Conservation (phyloP, 495 filamentous ascomycete species). For the Aspergillus nanangensis region DNA sequence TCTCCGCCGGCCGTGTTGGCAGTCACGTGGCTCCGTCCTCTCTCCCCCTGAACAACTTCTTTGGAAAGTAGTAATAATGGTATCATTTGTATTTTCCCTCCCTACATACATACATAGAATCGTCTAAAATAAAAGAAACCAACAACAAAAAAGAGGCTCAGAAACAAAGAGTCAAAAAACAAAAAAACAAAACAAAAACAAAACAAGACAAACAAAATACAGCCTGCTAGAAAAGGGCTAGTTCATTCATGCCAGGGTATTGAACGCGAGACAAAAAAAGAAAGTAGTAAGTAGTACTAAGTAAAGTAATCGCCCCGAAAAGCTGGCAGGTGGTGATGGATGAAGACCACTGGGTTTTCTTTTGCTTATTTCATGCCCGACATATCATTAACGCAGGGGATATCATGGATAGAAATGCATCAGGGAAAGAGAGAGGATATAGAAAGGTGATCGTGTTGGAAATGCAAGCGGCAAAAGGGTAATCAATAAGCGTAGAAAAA, state of each 20-base stretch:
- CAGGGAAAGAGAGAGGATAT: slow-evolving; percentile 1
- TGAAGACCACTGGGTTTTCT: slow-evolving; percentile 1
- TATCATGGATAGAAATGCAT: background rate
- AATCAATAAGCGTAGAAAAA: background rate
- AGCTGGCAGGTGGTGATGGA: too few relatives aligned
- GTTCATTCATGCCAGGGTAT: background rate
- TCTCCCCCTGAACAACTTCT: slow-evolving; percentile 26
- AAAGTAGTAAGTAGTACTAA: too few relatives aligned
- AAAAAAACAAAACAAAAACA: background rate
- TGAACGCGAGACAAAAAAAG: too few relatives aligned
- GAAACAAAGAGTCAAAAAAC: slow-evolving; percentile 5
- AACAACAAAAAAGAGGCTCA: slow-evolving; percentile 5
- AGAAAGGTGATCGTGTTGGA: background rate
- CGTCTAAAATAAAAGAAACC: slow-evolving; percentile 13
- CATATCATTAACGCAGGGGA: slow-evolving; percentile 9
- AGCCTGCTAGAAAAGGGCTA: background rate
- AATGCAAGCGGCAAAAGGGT: background rate
- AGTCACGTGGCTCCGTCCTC: too few relatives aligned
- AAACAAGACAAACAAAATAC: background rate
- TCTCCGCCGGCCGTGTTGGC: too few relatives aligned
- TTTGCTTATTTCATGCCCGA: slow-evolving; percentile 8
- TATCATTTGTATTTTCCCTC: slow-evolving; percentile 1
- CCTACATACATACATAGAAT: slow-evolving; percentile 17
- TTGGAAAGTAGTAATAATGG: background rate
- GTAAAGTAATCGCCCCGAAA: too few relatives aligned